phyloP scores from a whole-genome alignment of 2,329 filamentous ascomycete genomes.

The Gyromitra esculenta region DNA sequence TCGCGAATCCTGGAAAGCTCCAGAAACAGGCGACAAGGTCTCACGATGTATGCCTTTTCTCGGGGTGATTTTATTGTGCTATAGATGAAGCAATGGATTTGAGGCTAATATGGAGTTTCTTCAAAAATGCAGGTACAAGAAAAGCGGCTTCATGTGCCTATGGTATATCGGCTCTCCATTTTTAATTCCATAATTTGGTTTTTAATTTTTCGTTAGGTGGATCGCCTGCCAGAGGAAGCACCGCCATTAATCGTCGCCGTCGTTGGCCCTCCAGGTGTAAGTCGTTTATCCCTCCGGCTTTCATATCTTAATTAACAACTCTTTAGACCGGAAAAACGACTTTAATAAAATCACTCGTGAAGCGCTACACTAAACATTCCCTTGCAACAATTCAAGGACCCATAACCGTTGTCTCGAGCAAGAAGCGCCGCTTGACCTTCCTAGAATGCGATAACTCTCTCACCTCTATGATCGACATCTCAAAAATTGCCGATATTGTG shows the following conservation, averaged over 20 bases:
- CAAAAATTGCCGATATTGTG: constrained; percentile 97
- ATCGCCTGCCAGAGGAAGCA: constrained; percentile 93
- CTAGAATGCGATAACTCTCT: constrained; percentile 97
- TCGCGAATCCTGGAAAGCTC: constrained; percentile 81
- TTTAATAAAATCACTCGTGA: constrained; percentile 90
- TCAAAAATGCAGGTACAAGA: constrained; percentile 77
- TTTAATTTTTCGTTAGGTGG: constrained; percentile 64
- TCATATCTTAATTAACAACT: constrained; percentile 33
- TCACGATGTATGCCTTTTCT: constrained; percentile 68
- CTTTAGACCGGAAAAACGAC: constrained; percentile 82
- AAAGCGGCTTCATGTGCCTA: constrained; percentile 93
- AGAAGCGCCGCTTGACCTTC: constrained; percentile 92
- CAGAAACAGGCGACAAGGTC: constrained; percentile 78
- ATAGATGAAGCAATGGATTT: background rate
- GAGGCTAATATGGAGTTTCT: constrained; percentile 62
- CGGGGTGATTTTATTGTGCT: background rate
- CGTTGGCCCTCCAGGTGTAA: constrained; percentile 89
- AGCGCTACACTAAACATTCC: constrained; percentile 94
- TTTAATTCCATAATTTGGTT: constrained; percentile 19
- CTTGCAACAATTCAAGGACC: constrained; percentile 89
- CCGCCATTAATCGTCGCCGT: constrained; percentile 92
- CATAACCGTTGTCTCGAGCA: constrained; percentile 94
- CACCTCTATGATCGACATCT: constrained; percentile 94
- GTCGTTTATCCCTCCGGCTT: constrained; percentile 45
- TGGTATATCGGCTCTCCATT: constrained; percentile 63